These are phyloP conservation scores for Primulina tabacum DNA, from an alignment of 257 asterid genomes.

Conservation along the genomic window DNA sequence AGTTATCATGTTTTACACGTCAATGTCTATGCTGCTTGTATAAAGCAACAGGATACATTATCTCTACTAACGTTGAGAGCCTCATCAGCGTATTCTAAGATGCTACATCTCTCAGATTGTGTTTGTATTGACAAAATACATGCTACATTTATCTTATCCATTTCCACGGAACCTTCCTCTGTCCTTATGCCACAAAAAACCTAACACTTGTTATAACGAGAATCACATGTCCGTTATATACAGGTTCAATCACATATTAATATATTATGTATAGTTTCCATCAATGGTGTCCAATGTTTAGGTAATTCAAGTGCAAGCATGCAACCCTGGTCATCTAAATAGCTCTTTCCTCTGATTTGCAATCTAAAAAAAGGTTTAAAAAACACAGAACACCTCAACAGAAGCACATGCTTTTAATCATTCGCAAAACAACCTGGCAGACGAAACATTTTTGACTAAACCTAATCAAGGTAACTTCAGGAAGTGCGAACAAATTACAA, in stretches of 20 bases:
- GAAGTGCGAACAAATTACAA: conserved; percentile 8
- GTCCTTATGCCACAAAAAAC: not conserved
- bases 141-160: not conserved
- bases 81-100: not conserved
- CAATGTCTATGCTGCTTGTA: not conserved
- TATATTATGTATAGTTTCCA: not conserved
- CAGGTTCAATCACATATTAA: not conserved
- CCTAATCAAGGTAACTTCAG: conserved; percentile 21
- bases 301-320: not conserved
- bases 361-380: not conserved
- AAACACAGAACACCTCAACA: not conserved
- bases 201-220: not conserved
- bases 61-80: not conserved
- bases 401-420: conserved; percentile 12
- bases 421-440: conserved; percentile 1
- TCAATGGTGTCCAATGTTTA: not conserved
- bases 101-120: not conserved
- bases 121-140: too few relatives aligned
- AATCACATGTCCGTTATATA: not conserved
- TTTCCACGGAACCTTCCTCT: not conserved
- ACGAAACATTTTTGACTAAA: not conserved
- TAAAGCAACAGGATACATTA: not conserved
- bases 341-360: not conserved
- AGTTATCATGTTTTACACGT: not conserved
- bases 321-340: too few relatives aligned